Evolutionary conservation across 2,329 filamentous ascomycete species (phyloP), one percentile per base, ranked within the genome.

Genomic region (Penicillium griseofulvum): DNA sequence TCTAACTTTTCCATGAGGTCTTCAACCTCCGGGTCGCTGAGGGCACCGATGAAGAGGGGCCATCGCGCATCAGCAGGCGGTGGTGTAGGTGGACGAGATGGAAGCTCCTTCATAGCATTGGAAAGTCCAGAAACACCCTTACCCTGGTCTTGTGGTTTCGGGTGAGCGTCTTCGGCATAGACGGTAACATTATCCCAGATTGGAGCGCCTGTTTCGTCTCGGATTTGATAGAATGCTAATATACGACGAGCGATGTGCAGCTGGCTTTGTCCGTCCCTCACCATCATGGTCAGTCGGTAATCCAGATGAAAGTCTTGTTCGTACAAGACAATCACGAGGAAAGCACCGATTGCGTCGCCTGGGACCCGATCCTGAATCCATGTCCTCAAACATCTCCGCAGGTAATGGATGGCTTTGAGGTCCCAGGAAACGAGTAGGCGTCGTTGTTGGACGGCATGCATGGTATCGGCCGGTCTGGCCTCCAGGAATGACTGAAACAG

Each of bases 371-470:
- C 31, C 7, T 16, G 11, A 19, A 44, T 14, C 46, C 52, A 54
- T 5, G 8, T 7, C 38, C 26, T 29, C 14, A 54, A 14, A 17
- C 38, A 51, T 34, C 5, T 41, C 17, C 33, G 29, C 29, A 54
- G 9, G 38, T 50, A 34, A 16, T 36, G 24, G 16, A 54, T 44
- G 19, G 38, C 38, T 14, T 38, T 38, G 19, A 54, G 38, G 26
- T 54, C 52, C 52, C 52, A 54, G 39, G 51, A 49, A 22, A 49
- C 12, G 29, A 48, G 36, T n/a, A 39, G 44, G 2, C 22, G 36
- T 3, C 51, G 36, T 31, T 49, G 19, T 33, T 48, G 43, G 12
- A 49, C 44, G 11, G 31, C 51, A 14, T 16, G 29, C 3, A 49
- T 22, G 6, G 29, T 22, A 4, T 53, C 37, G 12, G 22, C 22